Base-by-base conservation (phyloP, 2,329 filamentous ascomycete species). In the Tolypocladium album region DNA sequence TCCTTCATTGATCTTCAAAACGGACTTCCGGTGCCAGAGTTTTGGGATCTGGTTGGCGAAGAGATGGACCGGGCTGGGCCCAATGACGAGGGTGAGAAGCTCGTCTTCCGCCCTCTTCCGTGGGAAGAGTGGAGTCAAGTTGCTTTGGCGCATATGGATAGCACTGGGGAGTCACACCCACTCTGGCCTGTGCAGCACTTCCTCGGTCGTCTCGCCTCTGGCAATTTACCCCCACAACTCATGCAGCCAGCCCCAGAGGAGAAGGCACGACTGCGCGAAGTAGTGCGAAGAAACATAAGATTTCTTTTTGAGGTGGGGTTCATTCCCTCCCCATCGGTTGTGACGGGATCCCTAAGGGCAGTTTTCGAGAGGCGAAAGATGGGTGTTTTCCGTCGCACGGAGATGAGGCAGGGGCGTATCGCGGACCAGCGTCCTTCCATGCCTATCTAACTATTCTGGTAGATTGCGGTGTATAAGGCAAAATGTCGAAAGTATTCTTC, bases 321-420 rank as follows among this genome's bases (percentile, higher is more conserved):
- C 39, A 58, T 94, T 85, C 24, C 17, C 6, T 31, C 15, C 6
- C 47, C 24, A 31, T 50, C 47, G 11, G 15, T 7, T 5, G 15
- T 9, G 15, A 15, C 15, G 24, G 24, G 24, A 27, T 20, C 47
- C 17, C 1, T 7, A 4, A 31, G 5, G 4, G 27, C 4, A 9
- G 24, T 11, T 17, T 15, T 31, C 15, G 5, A 27, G 24, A 12
- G 22, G 2, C 24, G 4, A 5, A 20, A 50, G 13, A 6, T 7
- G 17, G 47, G 31, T 7, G 13, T 31, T 31, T 50, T 50, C 27
- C 47, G 24, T 50, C 47, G 47, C 24, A 31, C 47, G 15, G 15
- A 20, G 4, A 17, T 50, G 15, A 31, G 47, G 17, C 47, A 50
- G 24, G 22, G 17, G 24, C 47, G 15, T 6, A 31, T 31, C 6